Percentiles rank a stretch among this genome's conserved stretches.
These are phyloP conservation scores for Oryza australiensis DNA, from an alignment of 176 grass and related monocot species.

Conservation along the genomic window DNA sequence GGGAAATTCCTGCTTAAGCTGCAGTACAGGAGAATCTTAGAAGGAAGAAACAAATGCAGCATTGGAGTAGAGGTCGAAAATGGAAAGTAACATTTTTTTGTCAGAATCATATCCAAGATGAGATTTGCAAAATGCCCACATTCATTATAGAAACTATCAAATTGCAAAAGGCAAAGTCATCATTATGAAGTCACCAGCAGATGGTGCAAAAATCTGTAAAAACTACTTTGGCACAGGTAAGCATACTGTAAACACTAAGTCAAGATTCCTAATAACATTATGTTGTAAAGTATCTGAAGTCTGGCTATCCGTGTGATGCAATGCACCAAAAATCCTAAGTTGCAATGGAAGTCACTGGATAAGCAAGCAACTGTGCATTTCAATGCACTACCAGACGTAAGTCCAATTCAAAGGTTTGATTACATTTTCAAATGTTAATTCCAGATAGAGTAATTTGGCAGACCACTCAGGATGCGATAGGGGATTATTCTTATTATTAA, in stretches of 20 bases:
- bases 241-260: neutral
- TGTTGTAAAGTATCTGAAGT: neutral
- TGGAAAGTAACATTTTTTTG: neutral
- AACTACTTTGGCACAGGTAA: neutral
- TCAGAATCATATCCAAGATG: constrained; percentile 14
- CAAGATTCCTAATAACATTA: neutral
- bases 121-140: neutral
- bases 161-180: neutral
- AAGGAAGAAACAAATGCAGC: constrained; percentile 26
- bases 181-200: neutral
- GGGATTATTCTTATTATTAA: neutral
- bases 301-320: neutral
- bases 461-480: neutral
- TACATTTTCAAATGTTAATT: neutral
- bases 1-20: constrained; percentile 85
- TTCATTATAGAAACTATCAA: constrained; percentile 23
- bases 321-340: neutral
- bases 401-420: neutral
- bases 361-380: neutral
- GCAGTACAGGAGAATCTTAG: constrained; percentile 27
- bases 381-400: neutral
- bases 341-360: neutral
- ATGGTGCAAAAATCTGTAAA: neutral
- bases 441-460: neutral
- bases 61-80: neutral